phyloP scores from a whole-genome alignment of 2,329 filamentous ascomycete genomes.

The Colletotrichum sansevieriae region DNA sequence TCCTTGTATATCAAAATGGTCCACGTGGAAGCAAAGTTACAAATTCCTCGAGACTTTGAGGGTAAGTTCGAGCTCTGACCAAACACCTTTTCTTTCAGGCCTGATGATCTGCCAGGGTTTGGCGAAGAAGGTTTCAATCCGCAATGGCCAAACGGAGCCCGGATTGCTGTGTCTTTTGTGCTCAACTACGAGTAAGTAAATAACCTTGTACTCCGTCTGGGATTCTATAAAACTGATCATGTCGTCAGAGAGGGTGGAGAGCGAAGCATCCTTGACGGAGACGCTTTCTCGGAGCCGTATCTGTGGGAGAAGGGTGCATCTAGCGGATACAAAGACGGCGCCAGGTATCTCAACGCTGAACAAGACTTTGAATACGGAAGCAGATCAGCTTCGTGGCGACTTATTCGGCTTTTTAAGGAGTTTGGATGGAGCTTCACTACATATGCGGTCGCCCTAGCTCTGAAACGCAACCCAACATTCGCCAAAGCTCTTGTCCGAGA shows the following conservation, averaged over 20 bases:
- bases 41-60: constrained; percentile 45
- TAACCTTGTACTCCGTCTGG: rapidly evolving
- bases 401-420: constrained; percentile 56
- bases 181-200: background rate
- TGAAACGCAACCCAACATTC: constrained; percentile 56
- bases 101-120: background rate
- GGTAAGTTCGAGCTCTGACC: constrained; percentile 12
- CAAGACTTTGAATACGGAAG: constrained; percentile 47
- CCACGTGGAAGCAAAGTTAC: constrained; percentile 19
- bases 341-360: constrained; percentile 44
- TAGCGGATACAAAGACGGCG: constrained; percentile 43
- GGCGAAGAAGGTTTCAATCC: constrained; percentile 9
- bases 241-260: constrained; percentile 46
- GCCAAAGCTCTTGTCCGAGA: constrained; percentile 55
- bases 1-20: background rate
- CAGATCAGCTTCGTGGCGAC: constrained; percentile 50
- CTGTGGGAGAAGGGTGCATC: constrained; percentile 46
- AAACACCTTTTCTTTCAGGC: background rate
- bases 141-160: background rate
- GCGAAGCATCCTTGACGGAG: constrained; percentile 46
- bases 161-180: background rate
- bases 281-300: constrained; percentile 44
- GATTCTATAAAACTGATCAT: background rate
- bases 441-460: constrained; percentile 55
- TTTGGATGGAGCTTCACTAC: constrained; percentile 58